Base-by-base conservation (phyloP, 495 filamentous ascomycete genomes). In the Aspergillus biplanus region DNA sequence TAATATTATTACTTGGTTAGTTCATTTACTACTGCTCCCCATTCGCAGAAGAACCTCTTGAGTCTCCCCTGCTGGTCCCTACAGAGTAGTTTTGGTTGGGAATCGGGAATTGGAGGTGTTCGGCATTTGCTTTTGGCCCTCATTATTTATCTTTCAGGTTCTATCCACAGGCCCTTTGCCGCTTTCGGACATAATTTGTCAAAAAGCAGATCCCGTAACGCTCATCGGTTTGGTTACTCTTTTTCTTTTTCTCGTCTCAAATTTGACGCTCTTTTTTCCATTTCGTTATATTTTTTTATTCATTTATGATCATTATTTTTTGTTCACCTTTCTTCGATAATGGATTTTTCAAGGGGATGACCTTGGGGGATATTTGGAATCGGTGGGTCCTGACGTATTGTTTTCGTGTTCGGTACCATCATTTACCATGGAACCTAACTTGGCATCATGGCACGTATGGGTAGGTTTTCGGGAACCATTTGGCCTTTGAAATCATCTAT, bases 81-180 rank as follows among this genome's bases (percentile, higher is more conserved):
- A n/a, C n/a, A n/a, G n/a, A n/a, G n/a, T n/a, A 44, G 39, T 44
- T 9, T 15, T 15, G 15, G 16, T 56, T 3, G 33, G 27, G 21
- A 37, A 37, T 37, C 53, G 33, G 53, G 34, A 56, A 37, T 21
- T 21, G 34, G 33, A 27, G 33, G n/a, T n/a, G 6, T 47, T 58
- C 55, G 55, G 55, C 55, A 58, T 58, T 58, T 58, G 55, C 35
- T 56, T 56, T 56, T 16, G 12, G 27, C 21, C 2, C 50, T 31
- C 18, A 21, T 32, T 12, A 21, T 32, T 12, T 49, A 5, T 44
- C 39, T 9, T 44, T 8, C 46, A 49, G 12, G 13, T n/a, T 57
- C 34, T 27, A 42, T 21, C 55, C 55, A 46, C 55, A 15, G 27
- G 8, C 52, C 33, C 37, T 58, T 58, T 58, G 32, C 21, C 35